Evolutionary conservation across 305 asterid species (phyloP), one percentile per base, ranked within the genome.

Genomic region (Vinca major): DNA sequence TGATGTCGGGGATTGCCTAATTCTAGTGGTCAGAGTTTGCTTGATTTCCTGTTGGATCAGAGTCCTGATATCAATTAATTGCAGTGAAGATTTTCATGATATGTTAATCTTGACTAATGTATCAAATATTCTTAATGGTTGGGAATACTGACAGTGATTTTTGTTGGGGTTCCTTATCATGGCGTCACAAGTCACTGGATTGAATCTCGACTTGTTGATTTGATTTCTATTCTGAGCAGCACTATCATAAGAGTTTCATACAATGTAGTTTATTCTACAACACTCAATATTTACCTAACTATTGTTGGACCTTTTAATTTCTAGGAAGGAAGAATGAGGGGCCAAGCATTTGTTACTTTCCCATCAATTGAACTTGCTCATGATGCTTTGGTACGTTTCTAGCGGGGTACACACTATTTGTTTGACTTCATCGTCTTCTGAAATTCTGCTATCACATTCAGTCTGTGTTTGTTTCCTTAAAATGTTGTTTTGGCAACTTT

Each of bases 251-350:
- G 11, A 4, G 47, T 43, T 52, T 63, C 19, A 5, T n/a, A 14
- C 20, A 36, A 6, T 14, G 44, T 51, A 39, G 21, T n/a, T n/a
- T 40, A 17, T 44, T 5, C 47, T 41, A 26, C 33, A 51, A 17
- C 73, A 45, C 3, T 36, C 14, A 9, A 21, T 63, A 39, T 53
- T 26, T 57, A n/a, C 26, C 78, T 74, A 13, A 80, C 50, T 61
- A 6, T 62, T 52, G 17, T 66, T 45, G 49, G 16, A 3, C 4
- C 36, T 33, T 65, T 70, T 21, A 21, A 37, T 7, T 71, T 83
- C 6, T 70, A 92, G 98, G 98, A 92, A 84, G 98, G 98, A 80
- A 87, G 98, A 81, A 92, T 92, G 98, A 88, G 93, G 73, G 98
- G 95, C 53, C 98, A 90, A 86, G 97, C 97, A 50, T 92, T 92